Base-by-base conservation (phyloP, 768 basidiomycete genomes). In the Phylloporus arenicola region DNA sequence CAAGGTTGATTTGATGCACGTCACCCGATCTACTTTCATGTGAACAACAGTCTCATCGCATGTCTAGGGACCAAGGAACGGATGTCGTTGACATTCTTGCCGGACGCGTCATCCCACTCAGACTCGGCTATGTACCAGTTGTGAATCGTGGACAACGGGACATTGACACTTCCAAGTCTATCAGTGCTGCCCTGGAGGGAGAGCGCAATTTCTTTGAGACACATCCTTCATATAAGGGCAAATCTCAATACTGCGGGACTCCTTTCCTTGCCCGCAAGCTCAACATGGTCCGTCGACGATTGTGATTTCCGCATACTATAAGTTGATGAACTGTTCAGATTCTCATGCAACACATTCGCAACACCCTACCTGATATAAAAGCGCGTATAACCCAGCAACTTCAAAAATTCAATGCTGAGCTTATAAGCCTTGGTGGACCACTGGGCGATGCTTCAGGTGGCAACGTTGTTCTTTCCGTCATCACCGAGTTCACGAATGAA, bases 11-110 rank as follows among this genome's bases (percentile, higher is more conserved):
- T 75, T 99, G 56, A 99, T 99, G 96, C 94, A 59, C 59, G 89
- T 79, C 4, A 45, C 51, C 40, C 43, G 19, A 27, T 17, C 50
- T 33, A 33, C n/a, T 37, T 22, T 51, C 12, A 1, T 34, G 1
- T 31, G 4, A 37, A 27, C 22, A 27, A 14, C 19, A 37, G 7
- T 48, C 47, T 64, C 25, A 64, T 25, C n/a, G 30, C 25, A 7
- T 34, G 56, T 45, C 52, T 52, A 95, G 92, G 92, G 95, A 99
- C 74, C 80, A 79, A 62, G 96, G 96, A 48, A 98, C 95, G 6
- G 95, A 99, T 67, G 96, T 99, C 31, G 93, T 99, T 25, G 96
- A 99, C 69, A 98, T 99, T 66, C 82, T 99, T 43, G 96, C 96
- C 4, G 95, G 96, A 9, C 84, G 96, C 44, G 83, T 99, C 58